These are phyloP conservation scores for Kazachstania bromeliacearum DNA, from an alignment of 805 yeast species.

Conservation along the genomic window DNA sequence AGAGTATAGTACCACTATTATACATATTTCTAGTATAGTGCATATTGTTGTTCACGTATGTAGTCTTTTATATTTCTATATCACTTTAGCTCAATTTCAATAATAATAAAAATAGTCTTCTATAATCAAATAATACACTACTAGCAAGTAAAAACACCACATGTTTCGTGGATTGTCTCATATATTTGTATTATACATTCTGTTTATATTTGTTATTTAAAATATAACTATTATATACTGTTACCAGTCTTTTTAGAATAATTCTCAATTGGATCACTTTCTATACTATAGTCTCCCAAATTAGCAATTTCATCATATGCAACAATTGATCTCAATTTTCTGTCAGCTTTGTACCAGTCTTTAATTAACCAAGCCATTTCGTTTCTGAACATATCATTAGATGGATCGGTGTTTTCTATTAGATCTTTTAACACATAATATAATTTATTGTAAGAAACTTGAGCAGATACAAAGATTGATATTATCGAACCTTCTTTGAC, in stretches of 20 bases:
- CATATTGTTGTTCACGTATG: too few relatives aligned
- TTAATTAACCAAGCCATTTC: slow-evolving; percentile 60
- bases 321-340: slow-evolving; percentile 50
- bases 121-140: too few relatives aligned
- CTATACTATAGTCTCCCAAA: slow-evolving; percentile 39
- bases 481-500: slow-evolving; percentile 43
- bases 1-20: too few relatives aligned
- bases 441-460: slow-evolving; percentile 53
- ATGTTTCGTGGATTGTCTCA: not conserved
- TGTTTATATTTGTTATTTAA: not conserved
- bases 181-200: not conserved
- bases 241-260: slow-evolving; percentile 36
- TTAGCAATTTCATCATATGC: slow-evolving; percentile 37
- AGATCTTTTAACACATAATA: slow-evolving; percentile 56
- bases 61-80: too few relatives aligned
- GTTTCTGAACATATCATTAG: slow-evolving; percentile 38
- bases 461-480: slow-evolving; percentile 54
- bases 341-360: slow-evolving; percentile 58
- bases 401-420: slow-evolving; percentile 51
- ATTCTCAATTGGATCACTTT: slow-evolving; percentile 48
- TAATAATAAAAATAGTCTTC: too few relatives aligned
- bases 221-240: slow-evolving; percentile 12
- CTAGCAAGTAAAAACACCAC: too few relatives aligned
- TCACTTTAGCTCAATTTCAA: too few relatives aligned
- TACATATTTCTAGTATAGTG: too few relatives aligned